These are phyloP conservation scores for Cronartium quercuum DNA, from an alignment of 1,284 basidiomycete species.

Conservation along the genomic window DNA sequence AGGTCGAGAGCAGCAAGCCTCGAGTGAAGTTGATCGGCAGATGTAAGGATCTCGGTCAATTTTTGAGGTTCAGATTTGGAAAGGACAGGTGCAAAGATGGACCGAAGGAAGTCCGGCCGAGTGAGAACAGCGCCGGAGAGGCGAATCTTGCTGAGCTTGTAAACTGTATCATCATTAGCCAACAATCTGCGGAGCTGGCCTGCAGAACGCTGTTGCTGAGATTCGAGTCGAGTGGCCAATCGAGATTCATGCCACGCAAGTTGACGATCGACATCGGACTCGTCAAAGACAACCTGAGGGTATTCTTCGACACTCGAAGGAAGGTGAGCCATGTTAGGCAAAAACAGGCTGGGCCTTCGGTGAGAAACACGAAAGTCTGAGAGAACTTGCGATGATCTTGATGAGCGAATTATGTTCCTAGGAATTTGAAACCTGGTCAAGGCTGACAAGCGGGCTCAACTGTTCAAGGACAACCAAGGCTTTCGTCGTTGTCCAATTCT, in stretches of 20 bases:
- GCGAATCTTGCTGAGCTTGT: slow-evolving; percentile 63
- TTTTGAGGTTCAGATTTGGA: slow-evolving; percentile 45
- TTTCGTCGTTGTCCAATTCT: too few species aligned
- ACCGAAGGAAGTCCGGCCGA: slow-evolving; percentile 69
- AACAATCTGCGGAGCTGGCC: slow-evolving; percentile 12
- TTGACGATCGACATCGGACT: slow-evolving; percentile 31
- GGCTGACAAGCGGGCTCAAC: too few species aligned
- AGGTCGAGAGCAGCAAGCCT: slow-evolving; percentile 66
- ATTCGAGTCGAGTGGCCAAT: slow-evolving; percentile 12
- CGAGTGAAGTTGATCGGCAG: slow-evolving; percentile 62
- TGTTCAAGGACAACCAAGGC: too few species aligned
- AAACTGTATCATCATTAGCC: slow-evolving; percentile 41
- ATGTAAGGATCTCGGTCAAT: slow-evolving; percentile 63
- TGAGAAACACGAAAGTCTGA: too few species aligned
- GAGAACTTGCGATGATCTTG: too few species aligned
- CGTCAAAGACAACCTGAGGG: slow-evolving; percentile 32
- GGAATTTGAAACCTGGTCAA: too few species aligned
- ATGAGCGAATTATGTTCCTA: too few species aligned
- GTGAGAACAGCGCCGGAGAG: slow-evolving; percentile 70
- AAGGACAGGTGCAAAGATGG: slow-evolving; percentile 66
- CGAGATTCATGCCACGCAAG: slow-evolving; percentile 30
- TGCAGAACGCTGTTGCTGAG: slow-evolving; percentile 11
- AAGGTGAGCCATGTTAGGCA: neutral
- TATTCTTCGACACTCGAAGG: neutral
- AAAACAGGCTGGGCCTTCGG: too few species aligned